Evolutionary conservation across 495 filamentous ascomycete genomes (phyloP).

Genomic region (Chaetomium cochliodes): DNA sequence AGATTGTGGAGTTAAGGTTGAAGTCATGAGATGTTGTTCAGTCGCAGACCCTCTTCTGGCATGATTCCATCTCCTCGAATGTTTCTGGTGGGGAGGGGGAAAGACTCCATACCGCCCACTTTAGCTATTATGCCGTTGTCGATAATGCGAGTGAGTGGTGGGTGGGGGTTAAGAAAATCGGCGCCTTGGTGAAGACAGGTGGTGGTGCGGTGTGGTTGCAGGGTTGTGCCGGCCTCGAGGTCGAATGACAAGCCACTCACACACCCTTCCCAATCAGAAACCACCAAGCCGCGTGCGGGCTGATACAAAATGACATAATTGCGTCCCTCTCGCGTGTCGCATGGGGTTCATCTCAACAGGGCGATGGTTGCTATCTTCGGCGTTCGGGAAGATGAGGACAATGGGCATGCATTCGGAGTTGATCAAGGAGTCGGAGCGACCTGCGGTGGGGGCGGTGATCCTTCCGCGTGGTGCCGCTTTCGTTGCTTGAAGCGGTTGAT

Average conservation of each 20-base stretch:
- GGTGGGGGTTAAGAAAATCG: neutral
- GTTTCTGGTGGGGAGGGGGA: too few relatives aligned
- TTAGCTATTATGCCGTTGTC: too few relatives aligned
- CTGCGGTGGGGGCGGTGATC: neutral
- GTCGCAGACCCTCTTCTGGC: too few relatives aligned
- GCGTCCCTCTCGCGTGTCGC: neutral
- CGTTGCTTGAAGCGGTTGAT: neutral
- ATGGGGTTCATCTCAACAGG: neutral
- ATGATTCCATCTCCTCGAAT: too few relatives aligned
- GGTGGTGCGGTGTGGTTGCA: slow-evolving; percentile 12
- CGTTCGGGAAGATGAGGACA: neutral
- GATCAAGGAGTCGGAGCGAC: neutral
- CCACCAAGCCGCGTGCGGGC: neutral
- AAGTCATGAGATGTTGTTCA: neutral
- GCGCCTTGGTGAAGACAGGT: slow-evolving; percentile 7
- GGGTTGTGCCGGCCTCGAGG: slow-evolving; percentile 12
- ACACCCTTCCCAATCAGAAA: slow-evolving; percentile 17
- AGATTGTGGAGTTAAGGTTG: neutral
- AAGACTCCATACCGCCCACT: too few relatives aligned
- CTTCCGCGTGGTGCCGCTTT: slow-evolving; percentile 3
- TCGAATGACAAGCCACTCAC: slow-evolving; percentile 16
- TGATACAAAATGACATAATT: slow-evolving; percentile 25
- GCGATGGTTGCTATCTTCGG: slow-evolving; percentile 1
- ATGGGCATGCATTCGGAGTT: neutral
- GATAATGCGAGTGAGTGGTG: neutral